Base-by-base conservation (phyloP, 192 early-diverging fungal species). In the Coemansia sp. region DNA sequence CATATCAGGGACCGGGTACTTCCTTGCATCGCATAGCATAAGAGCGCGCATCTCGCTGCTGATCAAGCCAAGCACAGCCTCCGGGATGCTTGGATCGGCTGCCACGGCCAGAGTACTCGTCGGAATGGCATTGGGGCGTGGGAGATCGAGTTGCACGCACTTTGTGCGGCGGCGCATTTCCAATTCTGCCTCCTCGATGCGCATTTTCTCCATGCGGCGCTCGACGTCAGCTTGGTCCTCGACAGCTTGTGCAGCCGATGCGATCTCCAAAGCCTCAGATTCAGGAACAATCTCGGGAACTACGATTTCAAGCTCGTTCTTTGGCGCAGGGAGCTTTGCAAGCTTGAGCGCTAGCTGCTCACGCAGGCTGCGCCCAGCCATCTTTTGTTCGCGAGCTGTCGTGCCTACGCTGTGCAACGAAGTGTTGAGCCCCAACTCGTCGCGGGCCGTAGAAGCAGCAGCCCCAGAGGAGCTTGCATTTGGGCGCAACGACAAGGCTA, bases 261-360 rank as follows among this genome's bases (percentile, higher is more conserved):
- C 70, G 49, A 62, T 69, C 12, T 44, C 20, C 20, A 73, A 47
- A 12, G 65, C 71, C 22, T 84, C 67, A 11, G 70, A 74, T 15
- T 55, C 54, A 13, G 54, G 27, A 2, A 15, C 27, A 10, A 31
- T 13, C 36, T 94, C 91, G 2, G 96, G 97, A 60, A 97, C 76
- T 12, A 93, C 90, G 65, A 99, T 89, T 65, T 96, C 93, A 78
- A 96, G 96, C 68, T 97, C 94, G 75, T 97, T 98, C 52, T 91
- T 92, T 46, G 97, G 97, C 66, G 87, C 85, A 2, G 97, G 97
- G 16, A 99, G 79, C 29, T 79, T 65, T 5, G 84, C 84, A 24
- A 97, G 90, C 38, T 91, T 87, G 59, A 85, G 86, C 27, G 88
- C 73, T 11, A 99, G 86, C 62, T 91, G 90, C 69, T 93, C 89